phyloP scores from a whole-genome alignment of 2,329 filamentous ascomycete genomes.

The Colletotrichum tanaceti region DNA sequence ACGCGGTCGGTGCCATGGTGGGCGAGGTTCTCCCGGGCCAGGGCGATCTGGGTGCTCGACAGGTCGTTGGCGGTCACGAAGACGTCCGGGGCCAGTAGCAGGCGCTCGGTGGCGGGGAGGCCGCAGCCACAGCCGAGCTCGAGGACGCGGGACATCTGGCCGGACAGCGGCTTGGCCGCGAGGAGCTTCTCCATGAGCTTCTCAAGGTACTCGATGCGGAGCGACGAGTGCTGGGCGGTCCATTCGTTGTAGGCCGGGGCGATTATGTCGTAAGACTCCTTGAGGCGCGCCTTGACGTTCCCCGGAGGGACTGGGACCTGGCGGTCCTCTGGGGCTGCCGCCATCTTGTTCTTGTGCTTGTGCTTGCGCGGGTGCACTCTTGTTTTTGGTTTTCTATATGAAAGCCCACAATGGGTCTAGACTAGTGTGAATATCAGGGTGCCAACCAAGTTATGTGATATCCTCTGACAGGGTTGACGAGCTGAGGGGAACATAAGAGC shows the following conservation, averaged over 20 bases:
- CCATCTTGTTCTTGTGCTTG: conserved; percentile 14
- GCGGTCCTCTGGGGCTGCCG: conserved; percentile 6
- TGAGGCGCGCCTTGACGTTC: conserved; percentile 54
- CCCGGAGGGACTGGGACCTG: conserved; percentile 2
- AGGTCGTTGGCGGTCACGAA: conserved; percentile 56
- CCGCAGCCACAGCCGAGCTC: conserved; percentile 59
- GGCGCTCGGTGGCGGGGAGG: conserved; percentile 50
- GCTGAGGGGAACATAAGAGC: too few relatives aligned
- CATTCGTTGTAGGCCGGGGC: conserved; percentile 55
- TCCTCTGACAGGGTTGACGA: background rate
- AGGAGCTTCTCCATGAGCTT: conserved; percentile 47
- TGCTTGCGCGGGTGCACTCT: background rate
- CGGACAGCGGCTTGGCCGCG: conserved; percentile 18
- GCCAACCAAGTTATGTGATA: too few relatives aligned
- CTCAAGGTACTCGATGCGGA: conserved; percentile 51
- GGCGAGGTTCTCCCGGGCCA: conserved; percentile 42
- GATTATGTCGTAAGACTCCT: conserved; percentile 55
- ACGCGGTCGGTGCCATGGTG: conserved; percentile 41
- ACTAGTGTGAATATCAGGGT: background rate
- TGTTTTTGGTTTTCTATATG: conserved; percentile 1
- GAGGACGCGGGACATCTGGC: conserved; percentile 46
- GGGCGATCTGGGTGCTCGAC: conserved; percentile 52
- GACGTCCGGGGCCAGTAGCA: conserved; percentile 46
- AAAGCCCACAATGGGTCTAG: background rate
- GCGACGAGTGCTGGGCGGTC: conserved; percentile 48